Evolutionary conservation across 306 rosid species (phyloP).

Genomic region (Cicer yamashitae): DNA sequence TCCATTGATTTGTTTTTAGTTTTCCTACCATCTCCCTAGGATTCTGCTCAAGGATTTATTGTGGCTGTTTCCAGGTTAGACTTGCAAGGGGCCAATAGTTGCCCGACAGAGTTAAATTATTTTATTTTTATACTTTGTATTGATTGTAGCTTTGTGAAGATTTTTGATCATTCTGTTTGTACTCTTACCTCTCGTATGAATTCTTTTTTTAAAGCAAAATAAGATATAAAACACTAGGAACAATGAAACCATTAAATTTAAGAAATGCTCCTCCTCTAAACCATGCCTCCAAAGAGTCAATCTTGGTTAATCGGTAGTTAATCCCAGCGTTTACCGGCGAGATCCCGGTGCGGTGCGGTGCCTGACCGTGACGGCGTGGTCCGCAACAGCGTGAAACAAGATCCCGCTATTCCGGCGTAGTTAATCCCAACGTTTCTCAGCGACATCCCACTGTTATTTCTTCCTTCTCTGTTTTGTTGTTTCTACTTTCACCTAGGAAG

Average conservation of each 20-base stretch:
- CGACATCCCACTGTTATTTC: too few species aligned
- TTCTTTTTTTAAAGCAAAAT: not conserved
- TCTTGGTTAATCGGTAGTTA: too few species aligned
- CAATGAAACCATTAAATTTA: not conserved
- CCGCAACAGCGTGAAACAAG: too few species aligned
- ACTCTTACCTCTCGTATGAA: conserved; percentile 5
- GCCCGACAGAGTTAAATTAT: not conserved
- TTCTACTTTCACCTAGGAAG: too few species aligned
- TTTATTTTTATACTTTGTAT: not conserved
- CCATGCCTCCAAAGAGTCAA: conserved; percentile 5
- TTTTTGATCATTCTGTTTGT: not conserved
- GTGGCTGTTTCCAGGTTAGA: not conserved
- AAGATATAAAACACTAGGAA: conserved; percentile 12
- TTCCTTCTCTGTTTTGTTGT: too few species aligned
- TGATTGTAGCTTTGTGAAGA: conserved; percentile 4
- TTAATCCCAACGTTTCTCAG: too few species aligned
- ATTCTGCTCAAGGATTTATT: conserved; percentile 6
- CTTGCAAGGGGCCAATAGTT: not conserved
- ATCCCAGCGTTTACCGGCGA: too few species aligned
- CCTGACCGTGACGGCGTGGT: too few species aligned
- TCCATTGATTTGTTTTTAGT: conserved; percentile 14
- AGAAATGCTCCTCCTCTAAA: not conserved
- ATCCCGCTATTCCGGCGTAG: too few species aligned
- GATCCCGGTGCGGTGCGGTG: too few species aligned
- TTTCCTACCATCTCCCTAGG: not conserved